Evolutionary conservation across 352 stramenopile species (phyloP), one percentile per base, ranked within the genome.

Genomic region (Globisporangium ultimum): DNA sequence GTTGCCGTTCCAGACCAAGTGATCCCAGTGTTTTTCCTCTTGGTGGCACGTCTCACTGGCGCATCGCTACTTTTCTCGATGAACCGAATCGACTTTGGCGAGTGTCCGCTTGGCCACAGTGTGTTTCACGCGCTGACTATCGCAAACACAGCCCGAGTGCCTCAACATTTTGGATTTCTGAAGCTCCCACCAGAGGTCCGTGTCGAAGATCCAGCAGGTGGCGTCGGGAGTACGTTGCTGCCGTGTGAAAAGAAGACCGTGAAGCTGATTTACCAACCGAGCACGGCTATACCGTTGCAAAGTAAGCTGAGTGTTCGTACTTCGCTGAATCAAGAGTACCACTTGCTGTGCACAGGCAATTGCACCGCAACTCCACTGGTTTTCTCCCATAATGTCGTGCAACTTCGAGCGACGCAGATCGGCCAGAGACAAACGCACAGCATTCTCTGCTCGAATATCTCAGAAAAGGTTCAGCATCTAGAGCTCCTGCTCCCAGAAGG

Each of bases 1-100:
- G 66, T 95, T 1, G 12, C 84, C 24, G 81, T 93, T 0, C 84
- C 80, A n/a, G 61, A 86, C 61, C 70, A 88, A 68, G 62, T 80
- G 1, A 47, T 81, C 0, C 71, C 74, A 3, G 67, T 84, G 18
- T 71, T 70, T 56, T 63, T 81, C 28, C 50, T 78, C 2, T 46
- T 84, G 22, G 62, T 64, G 13, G 72, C 70, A 2, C 72, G 68
- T 21, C 41, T 81, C 8, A 76, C 72, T 8, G 11, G 61, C 6
- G 53, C 70, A 3, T 20, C 56, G 2, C 48, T 70, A 1, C 11
- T 53, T 7, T 55, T 76, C 36, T 62, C 61, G 17, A 52, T 53
- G 12, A 38, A 55, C 21, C 20, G 28, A 17, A 36, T 84, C 1
- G 21, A 68, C n/a, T 84, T 84, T 53, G 74, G 72, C 6, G 22